Evolutionary conservation across 148 eudicot species (phyloP).

Genomic region (Heliosperma pusillum): DNA sequence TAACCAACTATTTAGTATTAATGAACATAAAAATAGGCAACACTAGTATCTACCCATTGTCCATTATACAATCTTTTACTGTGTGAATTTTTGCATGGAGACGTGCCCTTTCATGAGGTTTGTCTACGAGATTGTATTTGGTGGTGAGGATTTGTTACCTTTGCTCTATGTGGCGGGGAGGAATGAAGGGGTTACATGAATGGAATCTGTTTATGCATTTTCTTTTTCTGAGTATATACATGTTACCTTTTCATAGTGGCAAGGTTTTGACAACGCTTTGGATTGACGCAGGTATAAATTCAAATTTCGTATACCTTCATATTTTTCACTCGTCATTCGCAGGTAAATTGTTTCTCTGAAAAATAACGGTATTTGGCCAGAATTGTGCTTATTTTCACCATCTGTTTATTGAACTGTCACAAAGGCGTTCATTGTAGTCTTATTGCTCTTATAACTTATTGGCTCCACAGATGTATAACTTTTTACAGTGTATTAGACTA

Average conservation of each 20-base stretch:
- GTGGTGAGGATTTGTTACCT: not conserved
- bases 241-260: not conserved
- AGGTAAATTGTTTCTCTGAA: constrained; percentile 45
- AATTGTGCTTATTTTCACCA: not conserved
- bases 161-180: not conserved
- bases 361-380: not conserved
- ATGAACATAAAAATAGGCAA: not conserved
- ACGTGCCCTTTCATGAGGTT: not conserved
- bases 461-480: not conserved
- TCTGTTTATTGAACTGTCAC: not conserved
- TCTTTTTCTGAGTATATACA: not conserved
- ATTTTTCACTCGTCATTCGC: constrained; percentile 86
- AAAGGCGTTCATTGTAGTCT: not conserved
- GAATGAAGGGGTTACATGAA: not conserved
- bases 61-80: not conserved
- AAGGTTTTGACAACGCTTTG: not conserved
- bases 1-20: not conserved
- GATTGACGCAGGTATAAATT: constrained; percentile 74
- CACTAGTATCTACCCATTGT: not conserved
- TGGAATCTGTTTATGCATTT: constrained; percentile 4
- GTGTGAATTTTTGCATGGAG: not conserved
- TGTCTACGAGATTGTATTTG: not conserved
- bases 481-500: not conserved
- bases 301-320: constrained; percentile 92
- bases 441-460: not conserved